phyloP scores from a whole-genome alignment of 306 rosid genomes.

The Gleditsia sinensis region DNA sequence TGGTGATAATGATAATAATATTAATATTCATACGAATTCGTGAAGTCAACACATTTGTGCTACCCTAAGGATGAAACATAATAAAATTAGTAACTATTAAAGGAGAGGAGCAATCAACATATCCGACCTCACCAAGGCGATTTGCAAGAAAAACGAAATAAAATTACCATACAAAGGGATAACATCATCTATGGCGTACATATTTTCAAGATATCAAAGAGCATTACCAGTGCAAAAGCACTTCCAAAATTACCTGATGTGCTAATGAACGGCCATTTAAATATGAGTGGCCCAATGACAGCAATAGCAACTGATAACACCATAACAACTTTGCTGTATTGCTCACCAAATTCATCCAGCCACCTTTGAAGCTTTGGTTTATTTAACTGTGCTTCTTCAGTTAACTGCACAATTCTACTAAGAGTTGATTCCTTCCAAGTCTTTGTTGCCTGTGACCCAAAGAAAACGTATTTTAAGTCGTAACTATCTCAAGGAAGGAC shows the following conservation, averaged over 20 bases:
- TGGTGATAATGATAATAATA: constrained; percentile 12
- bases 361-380: constrained; percentile 97
- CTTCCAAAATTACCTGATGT: constrained; percentile 65
- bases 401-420: constrained; percentile 88
- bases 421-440: constrained; percentile 94
- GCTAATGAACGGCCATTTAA: constrained; percentile 93
- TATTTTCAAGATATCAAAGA: constrained; percentile 20
- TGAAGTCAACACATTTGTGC: neutral
- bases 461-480: constrained; percentile 24
- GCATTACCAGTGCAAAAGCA: constrained; percentile 20
- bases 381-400: constrained; percentile 93
- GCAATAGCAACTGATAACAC: constrained; percentile 85
- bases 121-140: constrained; percentile 9
- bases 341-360: constrained; percentile 97
- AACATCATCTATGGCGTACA: constrained; percentile 18
- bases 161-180: neutral
- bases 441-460: constrained; percentile 67
- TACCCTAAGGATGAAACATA: neutral
- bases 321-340: constrained; percentile 90
- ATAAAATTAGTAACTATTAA: neutral
- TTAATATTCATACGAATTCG: constrained; percentile 11
- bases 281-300: constrained; percentile 81
- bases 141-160: neutral
- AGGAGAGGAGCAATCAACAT: constrained; percentile 17
- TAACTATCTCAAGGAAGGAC: constrained; percentile 23